Evolutionary conservation across 495 filamentous ascomycete genomes (phyloP).

Genomic region (Neurospora intermedia): DNA sequence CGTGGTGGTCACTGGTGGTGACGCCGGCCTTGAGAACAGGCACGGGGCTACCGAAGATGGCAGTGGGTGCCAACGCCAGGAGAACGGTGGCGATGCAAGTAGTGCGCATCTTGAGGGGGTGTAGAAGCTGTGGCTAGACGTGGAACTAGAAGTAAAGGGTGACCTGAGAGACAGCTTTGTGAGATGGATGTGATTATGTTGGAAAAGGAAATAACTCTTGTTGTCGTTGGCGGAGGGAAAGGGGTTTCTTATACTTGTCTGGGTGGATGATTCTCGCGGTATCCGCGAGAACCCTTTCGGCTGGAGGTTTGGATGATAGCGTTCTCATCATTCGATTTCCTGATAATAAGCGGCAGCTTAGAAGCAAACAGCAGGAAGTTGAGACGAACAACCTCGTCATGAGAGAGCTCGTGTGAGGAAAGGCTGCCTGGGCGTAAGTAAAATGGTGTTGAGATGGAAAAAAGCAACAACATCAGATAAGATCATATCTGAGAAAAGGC

Average conservation of each 20-base stretch:
- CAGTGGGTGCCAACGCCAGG: neutral
- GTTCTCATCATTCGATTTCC: neutral
- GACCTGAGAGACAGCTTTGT: neutral
- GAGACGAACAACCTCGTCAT: neutral
- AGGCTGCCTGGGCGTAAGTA: neutral
- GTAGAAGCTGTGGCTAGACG: neutral
- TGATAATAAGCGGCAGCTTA: neutral
- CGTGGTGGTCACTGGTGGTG: neutral
- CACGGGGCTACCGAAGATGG: neutral
- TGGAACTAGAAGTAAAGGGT: neutral
- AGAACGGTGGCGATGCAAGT: neutral
- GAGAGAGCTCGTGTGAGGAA: neutral
- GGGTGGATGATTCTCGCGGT: neutral
- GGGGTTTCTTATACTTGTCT: neutral
- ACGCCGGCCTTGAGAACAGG: neutral
- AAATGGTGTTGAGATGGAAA: too few species aligned
- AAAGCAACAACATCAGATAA: too few species aligned
- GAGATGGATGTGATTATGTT: neutral
- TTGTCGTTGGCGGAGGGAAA: neutral
- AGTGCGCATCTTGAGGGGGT: neutral
- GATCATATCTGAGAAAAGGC: neutral
- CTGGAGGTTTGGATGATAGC: neutral
- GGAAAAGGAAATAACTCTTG: neutral
- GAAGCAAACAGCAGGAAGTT: neutral
- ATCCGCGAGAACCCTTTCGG: neutral